phyloP scores from a whole-genome alignment of 805 yeast species.

The Saturnispora serradocipensis region DNA sequence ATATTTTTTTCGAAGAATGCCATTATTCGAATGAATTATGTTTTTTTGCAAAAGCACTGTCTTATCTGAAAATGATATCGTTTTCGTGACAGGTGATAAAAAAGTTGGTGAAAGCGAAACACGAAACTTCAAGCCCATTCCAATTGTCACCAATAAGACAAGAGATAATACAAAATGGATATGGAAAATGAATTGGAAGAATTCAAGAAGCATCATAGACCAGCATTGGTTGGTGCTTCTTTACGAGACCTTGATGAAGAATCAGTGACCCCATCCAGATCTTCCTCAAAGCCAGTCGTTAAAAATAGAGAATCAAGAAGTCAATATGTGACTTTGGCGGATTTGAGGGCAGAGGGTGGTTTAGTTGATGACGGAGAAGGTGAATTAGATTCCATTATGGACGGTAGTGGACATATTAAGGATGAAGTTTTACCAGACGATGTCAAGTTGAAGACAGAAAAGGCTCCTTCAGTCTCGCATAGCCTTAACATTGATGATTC shows the following conservation, averaged over 20 bases:
- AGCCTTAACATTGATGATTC: background rate
- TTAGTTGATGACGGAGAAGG: constrained; percentile 50
- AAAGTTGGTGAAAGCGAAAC: background rate
- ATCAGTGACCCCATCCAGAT: constrained; percentile 1
- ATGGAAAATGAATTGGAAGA: constrained; percentile 45
- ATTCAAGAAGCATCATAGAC: constrained; percentile 37
- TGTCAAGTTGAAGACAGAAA: background rate
- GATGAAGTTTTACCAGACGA: constrained; percentile 32
- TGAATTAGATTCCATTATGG: constrained; percentile 43
- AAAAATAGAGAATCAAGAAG: constrained; percentile 30
- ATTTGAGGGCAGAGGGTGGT: constrained; percentile 39
- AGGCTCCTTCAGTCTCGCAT: background rate
- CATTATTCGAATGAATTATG: background rate
- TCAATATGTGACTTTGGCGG: constrained; percentile 24
- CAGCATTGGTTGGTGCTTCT: constrained; percentile 47
- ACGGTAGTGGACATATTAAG: constrained; percentile 44
- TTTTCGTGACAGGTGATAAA: background rate
- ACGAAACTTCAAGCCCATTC: background rate
- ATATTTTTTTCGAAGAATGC: background rate
- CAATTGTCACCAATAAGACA: background rate
- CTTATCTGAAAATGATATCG: background rate
- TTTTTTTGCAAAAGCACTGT: background rate
- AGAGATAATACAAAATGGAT: constrained; percentile 30
- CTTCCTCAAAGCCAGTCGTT: constrained; percentile 32
- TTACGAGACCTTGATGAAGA: constrained; percentile 22